Percentiles rank a stretch among this genome's conserved stretches.
These are phyloP conservation scores for Candida adriatica DNA, from an alignment of 805 yeast genomes.

Conservation along the genomic window DNA sequence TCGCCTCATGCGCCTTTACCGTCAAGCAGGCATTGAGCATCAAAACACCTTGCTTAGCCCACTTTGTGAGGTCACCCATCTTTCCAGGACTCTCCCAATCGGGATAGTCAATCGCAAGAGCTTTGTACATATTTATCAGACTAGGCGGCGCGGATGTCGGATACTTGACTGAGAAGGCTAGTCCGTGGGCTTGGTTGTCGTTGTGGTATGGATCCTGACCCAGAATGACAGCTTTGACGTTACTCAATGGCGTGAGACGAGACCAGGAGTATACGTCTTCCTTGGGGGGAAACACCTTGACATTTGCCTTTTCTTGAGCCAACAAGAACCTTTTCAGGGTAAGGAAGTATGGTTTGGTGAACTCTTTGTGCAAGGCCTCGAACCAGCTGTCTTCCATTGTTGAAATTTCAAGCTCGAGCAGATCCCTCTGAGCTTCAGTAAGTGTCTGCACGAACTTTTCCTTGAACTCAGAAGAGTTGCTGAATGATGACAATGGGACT, in stretches of 20 bases:
- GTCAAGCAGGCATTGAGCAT: slow-evolving; percentile 84
- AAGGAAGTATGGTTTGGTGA: slow-evolving; percentile 81
- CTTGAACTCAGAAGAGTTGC: slow-evolving; percentile 10
- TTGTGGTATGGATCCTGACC: slow-evolving; percentile 99
- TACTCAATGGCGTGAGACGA: slow-evolving; percentile 66
- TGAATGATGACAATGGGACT: neutral
- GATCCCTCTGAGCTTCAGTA: slow-evolving; percentile 34
- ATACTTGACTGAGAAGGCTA: slow-evolving; percentile 85
- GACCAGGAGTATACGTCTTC: slow-evolving; percentile 88
- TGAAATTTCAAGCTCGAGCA: slow-evolving; percentile 60
- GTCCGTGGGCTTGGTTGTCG: slow-evolving; percentile 88
- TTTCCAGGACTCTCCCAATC: slow-evolving; percentile 51
- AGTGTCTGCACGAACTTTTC: slow-evolving; percentile 6
- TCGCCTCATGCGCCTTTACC: slow-evolving; percentile 88
- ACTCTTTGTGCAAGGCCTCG: slow-evolving; percentile 53
- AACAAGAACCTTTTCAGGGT: slow-evolving; percentile 58
- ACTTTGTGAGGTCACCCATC: slow-evolving; percentile 54
- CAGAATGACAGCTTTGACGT: slow-evolving; percentile 70
- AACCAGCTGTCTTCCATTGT: slow-evolving; percentile 80
- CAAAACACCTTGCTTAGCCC: slow-evolving; percentile 88
- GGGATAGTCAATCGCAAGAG: slow-evolving; percentile 65
- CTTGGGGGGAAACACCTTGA: slow-evolving; percentile 73
- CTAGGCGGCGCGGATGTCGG: slow-evolving; percentile 90
- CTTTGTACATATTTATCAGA: slow-evolving; percentile 77
- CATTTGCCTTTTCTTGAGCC: slow-evolving; percentile 36